Base-by-base conservation (phyloP, 108 stramenopile species). In the Craspedostauros australis region DNA sequence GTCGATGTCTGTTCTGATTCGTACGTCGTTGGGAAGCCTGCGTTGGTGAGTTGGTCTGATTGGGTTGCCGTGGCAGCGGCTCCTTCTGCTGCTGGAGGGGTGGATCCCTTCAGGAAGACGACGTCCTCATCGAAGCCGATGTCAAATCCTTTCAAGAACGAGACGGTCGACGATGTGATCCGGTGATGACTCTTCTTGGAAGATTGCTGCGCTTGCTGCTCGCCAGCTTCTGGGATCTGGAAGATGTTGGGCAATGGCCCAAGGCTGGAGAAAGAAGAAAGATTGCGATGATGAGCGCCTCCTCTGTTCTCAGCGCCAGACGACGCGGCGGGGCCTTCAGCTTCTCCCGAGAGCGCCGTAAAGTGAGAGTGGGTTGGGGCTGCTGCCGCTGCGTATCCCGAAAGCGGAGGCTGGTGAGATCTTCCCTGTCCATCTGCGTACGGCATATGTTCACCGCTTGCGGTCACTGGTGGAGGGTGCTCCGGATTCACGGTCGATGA, bases 281-380 rank as follows among this genome's bases (percentile, higher is more conserved):
- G 43, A 40, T 78, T 82, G 24, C 76, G 73, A 42, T 75, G 74
- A 54, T 78, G 75, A 24, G n/a, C n/a, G n/a, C n/a, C n/a, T n/a
- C n/a, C n/a, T n/a, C n/a, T n/a, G 6, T 28, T 29, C 54, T 18
- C 11, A 22, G 55, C 54, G 5, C 1, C 25, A 20, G 22, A 49
- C 8, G 30, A 8, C 12, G 21, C 25, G n/a, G n/a, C n/a, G n/a
- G n/a, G n/a, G n/a, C n/a, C n/a, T n/a, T n/a, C n/a, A n/a, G n/a
- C n/a, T n/a, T n/a, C n/a, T n/a, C n/a, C n/a, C n/a, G n/a, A 44
- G 43, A 43, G 22, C n/a, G n/a, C n/a, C n/a, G n/a, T n/a, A n/a
- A n/a, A n/a, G n/a, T n/a, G n/a, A n/a, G n/a, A n/a, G n/a, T n/a
- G n/a, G n/a, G n/a, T n/a, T n/a, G n/a, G n/a, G n/a, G n/a, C n/a